Base-by-base conservation (phyloP, 2,329 filamentous ascomycete genomes). In the Hypoxylon sp. region DNA sequence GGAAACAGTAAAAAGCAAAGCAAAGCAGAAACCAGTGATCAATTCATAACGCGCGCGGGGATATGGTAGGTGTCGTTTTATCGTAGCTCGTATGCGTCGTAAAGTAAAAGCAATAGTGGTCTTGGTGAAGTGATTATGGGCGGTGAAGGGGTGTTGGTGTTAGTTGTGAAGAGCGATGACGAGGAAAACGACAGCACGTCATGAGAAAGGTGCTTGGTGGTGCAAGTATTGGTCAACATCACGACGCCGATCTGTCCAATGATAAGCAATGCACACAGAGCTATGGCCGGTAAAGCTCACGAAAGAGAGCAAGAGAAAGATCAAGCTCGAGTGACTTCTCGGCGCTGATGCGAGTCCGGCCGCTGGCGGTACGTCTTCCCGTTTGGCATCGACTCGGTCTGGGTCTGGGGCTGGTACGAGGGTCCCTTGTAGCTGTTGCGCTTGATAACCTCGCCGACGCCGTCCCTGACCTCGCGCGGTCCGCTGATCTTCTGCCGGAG, bases 401-500 rank as follows among this genome's bases (percentile, higher is more conserved):
- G 42, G 13, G 57, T 54, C 10, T 52, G 26, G n/a, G 51, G 55
- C 55, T 73, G 70, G 48, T 72, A 72, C 21, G 69, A 72, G 26
- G 70, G 69, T 11, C 70, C 75, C 47, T 72, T 72, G 57, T 77
- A 77, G 31, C 73, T 77, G 35, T 74, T 78, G 29, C 77, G 74
- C 46, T 80, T 75, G 41, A 86, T 80, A 43, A 86, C 79, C 24
- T 86, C 83, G 11, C 79, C 82, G 2, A 86, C 81, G 3, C 83
- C 83, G 61, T 86, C 83, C 21, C 83, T 75, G 17, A 86, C 83
- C 66, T 85, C 82, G 20, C 74, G 78, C 0, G 86, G 86, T 4
- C 78, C 80, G 58, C 84, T 86, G 40, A 88, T 88, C 71, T 80
- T 87, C 62, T 81, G 75, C 6, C 85, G 78, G 49, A 88, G 75